These are phyloP conservation scores for Colletotrichum simmondsii DNA, from an alignment of 2,329 filamentous ascomycete species.

Conservation along the genomic window DNA sequence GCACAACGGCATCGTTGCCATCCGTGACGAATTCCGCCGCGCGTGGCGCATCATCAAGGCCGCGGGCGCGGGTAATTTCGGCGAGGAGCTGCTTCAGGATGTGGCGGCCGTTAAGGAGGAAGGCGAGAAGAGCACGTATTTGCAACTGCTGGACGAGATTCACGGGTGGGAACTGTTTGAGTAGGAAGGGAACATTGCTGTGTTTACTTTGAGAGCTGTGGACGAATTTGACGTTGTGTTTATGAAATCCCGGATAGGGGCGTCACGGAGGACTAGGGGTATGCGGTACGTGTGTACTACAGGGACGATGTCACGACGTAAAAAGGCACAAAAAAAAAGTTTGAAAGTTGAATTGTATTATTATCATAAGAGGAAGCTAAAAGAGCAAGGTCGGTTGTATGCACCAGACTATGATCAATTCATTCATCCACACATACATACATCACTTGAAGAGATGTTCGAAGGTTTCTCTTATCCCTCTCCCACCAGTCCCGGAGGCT, in stretches of 20 bases:
- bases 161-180: slow-evolving; percentile 43
- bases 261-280: neutral
- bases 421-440: neutral
- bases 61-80: slow-evolving; percentile 53
- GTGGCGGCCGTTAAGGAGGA: slow-evolving; percentile 48
- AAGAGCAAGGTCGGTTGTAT: neutral
- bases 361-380: slow-evolving; percentile 16
- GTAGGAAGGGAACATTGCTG: neutral
- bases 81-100: slow-evolving; percentile 66
- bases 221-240: neutral
- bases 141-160: slow-evolving; percentile 52
- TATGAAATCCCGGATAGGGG: neutral
- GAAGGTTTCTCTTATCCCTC: slow-evolving; percentile 55
- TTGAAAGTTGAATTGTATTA: slow-evolving; percentile 10
- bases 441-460: slow-evolving; percentile 41
- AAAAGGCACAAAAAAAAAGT: neutral
- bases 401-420: neutral
- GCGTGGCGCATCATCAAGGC: slow-evolving; percentile 77
- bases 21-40: slow-evolving; percentile 85
- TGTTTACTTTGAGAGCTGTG: neutral
- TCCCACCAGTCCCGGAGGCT: slow-evolving; percentile 47
- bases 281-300: neutral
- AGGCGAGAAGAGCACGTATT: slow-evolving; percentile 48
- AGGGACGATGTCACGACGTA: slow-evolving; percentile 21
- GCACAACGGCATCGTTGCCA: slow-evolving; percentile 82